phyloP scores from a whole-genome alignment of 2,329 filamentous ascomycete species.

The Aspergillus candidus region DNA sequence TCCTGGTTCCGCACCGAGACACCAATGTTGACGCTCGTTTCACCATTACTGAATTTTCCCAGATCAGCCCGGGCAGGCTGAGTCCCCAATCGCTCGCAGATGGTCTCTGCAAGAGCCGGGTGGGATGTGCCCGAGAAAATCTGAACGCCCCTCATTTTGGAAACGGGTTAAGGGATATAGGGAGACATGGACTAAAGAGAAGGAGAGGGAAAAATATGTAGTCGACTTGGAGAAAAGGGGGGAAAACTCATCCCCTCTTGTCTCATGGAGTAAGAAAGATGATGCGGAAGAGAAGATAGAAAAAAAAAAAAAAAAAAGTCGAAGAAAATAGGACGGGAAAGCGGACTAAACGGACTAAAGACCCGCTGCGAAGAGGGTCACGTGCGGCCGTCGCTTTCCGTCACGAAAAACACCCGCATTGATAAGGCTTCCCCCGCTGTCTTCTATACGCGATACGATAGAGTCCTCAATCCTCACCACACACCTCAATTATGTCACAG shows the following conservation, averaged over 20 bases:
- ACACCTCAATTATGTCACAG: slow-evolving; percentile 40
- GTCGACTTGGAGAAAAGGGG: slow-evolving; percentile 1
- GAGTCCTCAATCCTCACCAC: neutral
- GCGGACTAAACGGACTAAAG: slow-evolving; percentile 6
- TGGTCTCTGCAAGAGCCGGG: slow-evolving; percentile 57
- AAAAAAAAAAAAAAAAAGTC: slow-evolving; percentile 10
- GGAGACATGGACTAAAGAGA: slow-evolving; percentile 12
- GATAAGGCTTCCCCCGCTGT: slow-evolving; percentile 4
- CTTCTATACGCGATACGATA: slow-evolving; percentile 4
- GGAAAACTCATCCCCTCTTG: slow-evolving; percentile 7
- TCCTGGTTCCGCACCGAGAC: slow-evolving; percentile 87
- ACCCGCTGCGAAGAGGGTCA: neutral
- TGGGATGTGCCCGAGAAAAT: slow-evolving; percentile 64
- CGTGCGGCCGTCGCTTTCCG: slow-evolving; percentile 11
- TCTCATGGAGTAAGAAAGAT: slow-evolving; percentile 4
- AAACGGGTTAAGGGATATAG: slow-evolving; percentile 4
- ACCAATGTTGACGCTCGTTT: slow-evolving; percentile 63
- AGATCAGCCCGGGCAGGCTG: slow-evolving; percentile 55
- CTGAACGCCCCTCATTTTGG: slow-evolving; percentile 58
- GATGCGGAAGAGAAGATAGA: slow-evolving; percentile 3
- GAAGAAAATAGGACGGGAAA: slow-evolving; percentile 11
- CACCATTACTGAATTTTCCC: slow-evolving; percentile 63
- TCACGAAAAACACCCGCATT: slow-evolving; percentile 5
- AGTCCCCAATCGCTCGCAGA: slow-evolving; percentile 60
- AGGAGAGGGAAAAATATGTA: slow-evolving; percentile 1